Percentiles rank a stretch among this genome's conserved stretches.
Conservation (phyloP, 164 flowering plant species). For the Vitis labrusca region DNA sequence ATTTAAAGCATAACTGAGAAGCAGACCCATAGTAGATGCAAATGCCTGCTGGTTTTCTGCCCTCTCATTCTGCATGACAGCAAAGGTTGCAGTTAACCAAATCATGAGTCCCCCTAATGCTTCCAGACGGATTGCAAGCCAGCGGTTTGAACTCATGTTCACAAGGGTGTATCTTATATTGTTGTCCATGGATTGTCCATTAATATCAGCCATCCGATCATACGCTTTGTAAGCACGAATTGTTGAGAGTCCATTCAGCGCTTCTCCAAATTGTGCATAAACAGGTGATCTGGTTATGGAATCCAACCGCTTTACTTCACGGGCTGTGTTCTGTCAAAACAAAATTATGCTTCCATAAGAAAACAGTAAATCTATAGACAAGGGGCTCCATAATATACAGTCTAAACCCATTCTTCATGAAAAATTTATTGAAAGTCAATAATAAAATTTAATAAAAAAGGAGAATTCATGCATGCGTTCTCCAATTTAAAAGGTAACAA, state of each 20-base stretch:
- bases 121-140: conserved; percentile 94
- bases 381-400: not conserved
- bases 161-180: conserved; percentile 89
- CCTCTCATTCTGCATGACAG: conserved; percentile 92
- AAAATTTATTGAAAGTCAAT: not conserved
- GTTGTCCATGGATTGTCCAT: conserved; percentile 94
- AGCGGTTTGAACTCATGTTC: conserved; percentile 87
- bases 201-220: conserved; percentile 89
- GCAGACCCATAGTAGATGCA: conserved; percentile 99
- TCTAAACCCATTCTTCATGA: not conserved
- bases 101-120: conserved; percentile 94
- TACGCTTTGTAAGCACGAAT: conserved; percentile 97
- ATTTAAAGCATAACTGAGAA: conserved; percentile 90
- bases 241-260: conserved; percentile 85
- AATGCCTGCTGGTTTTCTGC: conserved; percentile 85
- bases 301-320: conserved; percentile 96
- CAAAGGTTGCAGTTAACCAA: conserved; percentile 97
- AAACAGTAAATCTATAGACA: not conserved
- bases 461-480: not conserved
- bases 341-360: not conserved
- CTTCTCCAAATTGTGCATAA: conserved; percentile 99
- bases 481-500: too few species aligned
- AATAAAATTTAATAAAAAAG: not conserved
- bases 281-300: conserved; percentile 95
- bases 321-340: conserved; percentile 76